These are phyloP conservation scores for Mycena leptocephala DNA, from an alignment of 768 basidiomycete genomes.

Conservation along the genomic window DNA sequence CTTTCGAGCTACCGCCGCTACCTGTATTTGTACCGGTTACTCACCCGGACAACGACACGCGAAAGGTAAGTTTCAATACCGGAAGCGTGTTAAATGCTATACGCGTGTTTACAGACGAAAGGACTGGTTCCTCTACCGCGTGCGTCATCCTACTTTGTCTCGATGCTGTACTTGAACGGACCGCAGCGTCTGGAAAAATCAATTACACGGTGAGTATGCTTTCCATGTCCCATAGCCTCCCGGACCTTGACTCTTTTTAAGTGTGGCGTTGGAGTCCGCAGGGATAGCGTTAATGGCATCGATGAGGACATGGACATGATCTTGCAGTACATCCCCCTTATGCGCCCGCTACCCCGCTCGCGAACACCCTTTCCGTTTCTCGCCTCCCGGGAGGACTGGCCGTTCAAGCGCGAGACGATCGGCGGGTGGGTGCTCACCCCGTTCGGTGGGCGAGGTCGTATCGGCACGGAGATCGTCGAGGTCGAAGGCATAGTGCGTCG, in stretches of 20 bases:
- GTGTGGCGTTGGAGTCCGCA: slow-evolving; percentile 34
- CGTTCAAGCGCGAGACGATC: slow-evolving; percentile 33
- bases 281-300: slow-evolving; percentile 32
- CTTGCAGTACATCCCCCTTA: slow-evolving; percentile 35
- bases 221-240: neutral
- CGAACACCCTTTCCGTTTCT: slow-evolving; percentile 36
- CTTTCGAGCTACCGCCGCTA: slow-evolving; percentile 34
- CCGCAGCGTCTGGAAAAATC: slow-evolving; percentile 33
- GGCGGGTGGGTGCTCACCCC: slow-evolving; percentile 38
- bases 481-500: slow-evolving; percentile 33
- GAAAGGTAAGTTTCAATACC: slow-evolving; percentile 16
- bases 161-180: neutral
- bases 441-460: slow-evolving; percentile 35
- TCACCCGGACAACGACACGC: slow-evolving; percentile 35
- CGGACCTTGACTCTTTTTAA: neutral
- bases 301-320: slow-evolving; percentile 39
- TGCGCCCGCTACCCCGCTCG: slow-evolving; percentile 15
- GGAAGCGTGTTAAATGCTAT: neutral
- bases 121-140: slow-evolving; percentile 33
- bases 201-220: slow-evolving; percentile 16
- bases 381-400: slow-evolving; percentile 38
- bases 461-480: slow-evolving; percentile 30
- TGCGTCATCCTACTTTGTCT: slow-evolving; percentile 17
- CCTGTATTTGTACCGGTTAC: slow-evolving; percentile 37
- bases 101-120: slow-evolving; percentile 9